phyloP scores from a whole-genome alignment of 1,139 yeast genomes.

The Candida smagusa region DNA sequence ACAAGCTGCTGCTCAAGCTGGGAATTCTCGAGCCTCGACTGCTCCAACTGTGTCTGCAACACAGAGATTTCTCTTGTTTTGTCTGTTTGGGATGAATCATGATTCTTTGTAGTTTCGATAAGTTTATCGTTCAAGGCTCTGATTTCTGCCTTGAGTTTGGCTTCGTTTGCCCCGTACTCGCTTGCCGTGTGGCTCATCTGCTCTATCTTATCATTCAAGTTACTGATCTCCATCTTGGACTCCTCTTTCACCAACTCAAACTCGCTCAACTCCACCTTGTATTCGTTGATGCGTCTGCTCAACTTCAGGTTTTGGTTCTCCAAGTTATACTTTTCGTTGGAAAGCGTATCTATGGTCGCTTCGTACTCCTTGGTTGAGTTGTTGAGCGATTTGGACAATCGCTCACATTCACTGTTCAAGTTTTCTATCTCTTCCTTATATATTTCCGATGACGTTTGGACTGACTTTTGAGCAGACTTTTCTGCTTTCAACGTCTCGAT shows the following conservation, averaged over 20 bases:
- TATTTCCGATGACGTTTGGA: constrained; percentile 9
- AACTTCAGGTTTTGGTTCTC: constrained; percentile 36
- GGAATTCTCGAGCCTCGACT: constrained; percentile 1
- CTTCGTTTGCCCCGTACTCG: constrained; percentile 6
- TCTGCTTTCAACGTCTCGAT: constrained; percentile 25
- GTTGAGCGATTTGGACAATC: constrained; percentile 50
- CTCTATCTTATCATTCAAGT: constrained; percentile 39
- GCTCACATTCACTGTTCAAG: constrained; percentile 66
- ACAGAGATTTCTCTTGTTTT: not conserved
- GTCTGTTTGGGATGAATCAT: not conserved
- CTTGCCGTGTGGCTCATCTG: constrained; percentile 36
- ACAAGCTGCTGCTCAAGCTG: constrained; percentile 1
- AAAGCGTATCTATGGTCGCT: constrained; percentile 36
- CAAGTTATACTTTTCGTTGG: constrained; percentile 45
- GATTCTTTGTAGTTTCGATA: not conserved
- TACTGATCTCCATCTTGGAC: constrained; percentile 41
- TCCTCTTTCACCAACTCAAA: constrained; percentile 47
- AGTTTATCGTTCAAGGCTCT: constrained; percentile 1
- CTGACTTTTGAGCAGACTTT: constrained; percentile 15
- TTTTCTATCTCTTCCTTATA: constrained; percentile 53
- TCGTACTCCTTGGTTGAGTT: constrained; percentile 46
- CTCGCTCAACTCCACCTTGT: constrained; percentile 44
- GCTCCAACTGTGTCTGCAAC: constrained; percentile 2
- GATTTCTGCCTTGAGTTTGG: constrained; percentile 3
- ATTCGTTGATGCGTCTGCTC: constrained; percentile 36